Conservation (phyloP, 176 grass and related monocot genomes). For the Musa beccarii region DNA sequence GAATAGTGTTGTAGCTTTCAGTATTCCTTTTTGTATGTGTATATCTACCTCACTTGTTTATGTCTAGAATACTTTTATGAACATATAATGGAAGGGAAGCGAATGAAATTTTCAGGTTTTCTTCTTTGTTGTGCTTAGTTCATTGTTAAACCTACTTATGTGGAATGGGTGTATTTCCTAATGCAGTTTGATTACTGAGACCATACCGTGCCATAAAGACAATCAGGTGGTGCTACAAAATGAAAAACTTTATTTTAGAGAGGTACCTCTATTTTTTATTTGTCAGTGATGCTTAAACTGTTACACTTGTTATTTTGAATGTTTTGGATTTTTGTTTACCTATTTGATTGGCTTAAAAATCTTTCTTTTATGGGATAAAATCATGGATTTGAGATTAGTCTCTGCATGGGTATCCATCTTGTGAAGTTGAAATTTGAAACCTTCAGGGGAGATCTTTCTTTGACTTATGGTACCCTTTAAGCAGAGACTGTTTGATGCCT, state of each 20-base stretch:
- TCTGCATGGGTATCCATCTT: neutral
- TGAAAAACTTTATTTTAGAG: conserved; percentile 9
- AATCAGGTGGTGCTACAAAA: neutral
- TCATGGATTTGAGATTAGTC: neutral
- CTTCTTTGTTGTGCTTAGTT: neutral
- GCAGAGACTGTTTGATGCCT: conserved; percentile 35
- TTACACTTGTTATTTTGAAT: neutral
- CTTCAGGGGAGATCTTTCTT: neutral
- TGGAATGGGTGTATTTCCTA: neutral
- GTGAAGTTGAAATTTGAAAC: neutral
- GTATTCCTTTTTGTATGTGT: no score
- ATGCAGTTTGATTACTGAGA: conserved; percentile 12
- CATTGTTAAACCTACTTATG: neutral
- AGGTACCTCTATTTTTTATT: neutral
- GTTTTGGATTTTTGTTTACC: neutral
- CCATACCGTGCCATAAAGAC: conserved; percentile 9
- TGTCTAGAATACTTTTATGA: no score
- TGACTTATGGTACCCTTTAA: neutral
- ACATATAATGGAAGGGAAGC: no score
- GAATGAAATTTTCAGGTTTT: neutral
- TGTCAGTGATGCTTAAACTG: neutral
- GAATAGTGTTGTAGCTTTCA: no score
- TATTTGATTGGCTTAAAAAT: neutral
- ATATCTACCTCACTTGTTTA: no score
- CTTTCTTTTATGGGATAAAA: no score